phyloP scores from a whole-genome alignment of 345 rosid species.

The Adansonia digitata region DNA sequence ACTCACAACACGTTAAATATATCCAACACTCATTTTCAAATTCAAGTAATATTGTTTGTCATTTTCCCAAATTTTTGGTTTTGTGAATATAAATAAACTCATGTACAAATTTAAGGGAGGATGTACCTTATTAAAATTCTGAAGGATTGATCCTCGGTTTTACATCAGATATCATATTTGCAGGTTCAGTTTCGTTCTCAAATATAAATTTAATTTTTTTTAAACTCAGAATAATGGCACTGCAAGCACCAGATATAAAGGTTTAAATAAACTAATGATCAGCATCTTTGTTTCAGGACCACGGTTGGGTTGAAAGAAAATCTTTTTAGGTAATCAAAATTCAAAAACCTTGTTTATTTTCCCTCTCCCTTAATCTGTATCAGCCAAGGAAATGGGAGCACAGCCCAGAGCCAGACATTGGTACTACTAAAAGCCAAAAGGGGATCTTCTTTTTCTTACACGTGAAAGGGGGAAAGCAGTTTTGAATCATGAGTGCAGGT shows the following conservation, averaged over 20 bases:
- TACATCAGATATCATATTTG: no score
- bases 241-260: no score
- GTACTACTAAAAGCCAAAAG: not conserved
- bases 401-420: not conserved
- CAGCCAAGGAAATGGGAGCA: not conserved
- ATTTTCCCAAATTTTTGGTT: not conserved
- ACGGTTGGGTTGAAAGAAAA: not conserved
- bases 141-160: no score
- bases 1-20: no score
- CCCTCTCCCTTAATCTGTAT: not conserved
- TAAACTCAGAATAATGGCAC: no score
- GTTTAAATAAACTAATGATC: no score
- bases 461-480: conserved; percentile 3
- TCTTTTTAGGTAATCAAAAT: not conserved
- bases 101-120: no score
- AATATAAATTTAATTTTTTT: no score
- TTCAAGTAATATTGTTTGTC: no score
- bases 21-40: no score
- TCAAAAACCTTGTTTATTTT: not conserved
- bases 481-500: conserved; percentile 20
- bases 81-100: not conserved
- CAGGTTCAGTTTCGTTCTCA: no score
- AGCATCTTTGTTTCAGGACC: not conserved
- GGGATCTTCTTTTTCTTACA: not conserved
- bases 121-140: no score